These are phyloP conservation scores for Psidium guajava DNA, from an alignment of 345 rosid genomes.

Conservation along the genomic window DNA sequence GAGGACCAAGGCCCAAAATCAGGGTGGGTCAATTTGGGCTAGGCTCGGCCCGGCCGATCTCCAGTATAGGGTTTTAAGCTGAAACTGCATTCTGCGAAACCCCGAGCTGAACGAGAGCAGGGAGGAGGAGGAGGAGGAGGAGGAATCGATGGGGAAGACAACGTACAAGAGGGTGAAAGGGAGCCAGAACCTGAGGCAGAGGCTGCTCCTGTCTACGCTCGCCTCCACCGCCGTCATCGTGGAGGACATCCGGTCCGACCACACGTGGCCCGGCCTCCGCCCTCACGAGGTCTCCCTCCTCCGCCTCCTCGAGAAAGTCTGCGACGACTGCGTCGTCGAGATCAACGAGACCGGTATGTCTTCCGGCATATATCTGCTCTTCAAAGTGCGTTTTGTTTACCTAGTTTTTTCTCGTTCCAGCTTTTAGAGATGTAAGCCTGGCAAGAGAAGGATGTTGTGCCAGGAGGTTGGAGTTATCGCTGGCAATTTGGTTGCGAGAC, in stretches of 20 bases:
- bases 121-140: background rate
- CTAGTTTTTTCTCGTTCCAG: background rate
- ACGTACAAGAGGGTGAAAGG: conserved; percentile 60
- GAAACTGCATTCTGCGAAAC: background rate
- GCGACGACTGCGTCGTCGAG: conserved; percentile 58
- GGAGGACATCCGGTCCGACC: conserved; percentile 61
- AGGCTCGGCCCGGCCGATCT: background rate
- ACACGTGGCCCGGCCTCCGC: conserved; percentile 64
- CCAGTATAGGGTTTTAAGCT: background rate
- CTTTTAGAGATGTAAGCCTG: background rate
- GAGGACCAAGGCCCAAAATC: background rate
- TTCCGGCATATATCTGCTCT: background rate
- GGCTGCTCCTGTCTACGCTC: conserved; percentile 64
- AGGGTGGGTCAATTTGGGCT: background rate
- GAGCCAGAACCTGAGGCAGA: conserved; percentile 62
- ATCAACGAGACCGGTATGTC: conserved; percentile 69
- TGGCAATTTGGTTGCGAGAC: background rate
- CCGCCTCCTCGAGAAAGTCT: conserved; percentile 59
- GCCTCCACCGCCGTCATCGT: conserved; percentile 46
- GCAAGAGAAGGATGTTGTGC: background rate
- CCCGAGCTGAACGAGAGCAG: background rate
- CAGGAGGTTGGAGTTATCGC: background rate
- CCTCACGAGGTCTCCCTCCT: conserved; percentile 72
- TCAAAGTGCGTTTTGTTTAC: background rate
- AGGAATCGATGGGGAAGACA: conserved; percentile 41